Percentiles rank a stretch among this genome's conserved stretches.
phyloP scores from a whole-genome alignment of 345 rosid species.

The Gossypium ekmanianum region DNA sequence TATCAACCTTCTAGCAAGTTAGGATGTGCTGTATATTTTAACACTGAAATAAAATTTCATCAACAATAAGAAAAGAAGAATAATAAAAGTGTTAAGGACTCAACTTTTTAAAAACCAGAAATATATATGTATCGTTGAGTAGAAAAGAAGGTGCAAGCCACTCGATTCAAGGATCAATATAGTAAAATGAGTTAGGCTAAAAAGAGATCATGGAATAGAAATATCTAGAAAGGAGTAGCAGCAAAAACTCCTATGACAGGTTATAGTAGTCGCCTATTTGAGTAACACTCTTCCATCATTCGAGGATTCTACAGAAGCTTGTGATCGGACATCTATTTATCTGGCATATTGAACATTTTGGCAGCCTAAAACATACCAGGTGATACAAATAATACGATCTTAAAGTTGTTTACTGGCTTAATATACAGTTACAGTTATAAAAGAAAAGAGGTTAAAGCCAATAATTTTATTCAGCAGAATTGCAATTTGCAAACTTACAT shows the following conservation, averaged over 20 bases:
- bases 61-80: neutral
- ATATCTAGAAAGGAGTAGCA: neutral
- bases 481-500: neutral
- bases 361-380: neutral
- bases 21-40: neutral
- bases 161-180: neutral
- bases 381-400: neutral
- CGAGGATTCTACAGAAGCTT: neutral
- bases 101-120: neutral
- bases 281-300: slow-evolving; percentile 2
- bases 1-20: neutral
- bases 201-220: neutral
- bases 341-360: neutral
- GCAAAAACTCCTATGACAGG: neutral
- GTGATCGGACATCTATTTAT: neutral
- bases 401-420: neutral
- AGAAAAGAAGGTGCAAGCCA: neutral
- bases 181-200: neutral
- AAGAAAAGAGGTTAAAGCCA: neutral
- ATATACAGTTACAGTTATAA: neutral
- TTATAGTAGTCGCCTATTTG: neutral
- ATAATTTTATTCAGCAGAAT: neutral
- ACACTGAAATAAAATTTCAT: neutral
- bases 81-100: neutral
- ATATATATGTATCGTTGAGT: neutral